phyloP scores from a whole-genome alignment of 805 yeast species.

The Suhomyces pyralidae region DNA sequence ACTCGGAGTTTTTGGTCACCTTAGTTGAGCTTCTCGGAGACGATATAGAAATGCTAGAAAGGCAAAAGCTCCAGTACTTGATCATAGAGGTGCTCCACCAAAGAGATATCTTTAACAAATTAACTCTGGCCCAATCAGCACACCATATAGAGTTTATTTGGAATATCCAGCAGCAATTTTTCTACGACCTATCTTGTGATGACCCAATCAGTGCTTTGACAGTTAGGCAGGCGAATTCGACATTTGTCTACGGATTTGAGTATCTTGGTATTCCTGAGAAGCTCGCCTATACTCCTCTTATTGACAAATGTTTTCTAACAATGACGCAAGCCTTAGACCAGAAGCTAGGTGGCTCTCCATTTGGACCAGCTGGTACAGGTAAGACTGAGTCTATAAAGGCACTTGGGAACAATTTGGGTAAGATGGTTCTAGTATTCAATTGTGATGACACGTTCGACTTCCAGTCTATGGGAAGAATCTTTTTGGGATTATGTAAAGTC shows the following conservation, averaged over 20 bases:
- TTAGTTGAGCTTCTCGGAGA: constrained; percentile 25
- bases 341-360: constrained; percentile 81
- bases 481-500: constrained; percentile 73
- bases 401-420: constrained; percentile 74
- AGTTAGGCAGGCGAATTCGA: constrained; percentile 52
- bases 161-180: constrained; percentile 53
- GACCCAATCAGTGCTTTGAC: constrained; percentile 34
- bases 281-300: constrained; percentile 73
- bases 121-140: constrained; percentile 4
- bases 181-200: constrained; percentile 19
- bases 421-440: constrained; percentile 79
- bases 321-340: constrained; percentile 74
- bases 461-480: constrained; percentile 70
- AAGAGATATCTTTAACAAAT: constrained; percentile 32
- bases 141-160: constrained; percentile 34
- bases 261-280: constrained; percentile 73
- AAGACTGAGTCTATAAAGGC: constrained; percentile 91
- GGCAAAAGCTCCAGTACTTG: constrained; percentile 55
- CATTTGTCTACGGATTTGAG: constrained; percentile 70
- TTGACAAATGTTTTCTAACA: constrained; percentile 59
- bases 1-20: constrained; percentile 11
- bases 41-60: constrained; percentile 22
- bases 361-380: constrained; percentile 98
- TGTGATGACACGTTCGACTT: constrained; percentile 90
- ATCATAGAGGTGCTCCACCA: constrained; percentile 68